Percentiles rank a stretch among this genome's conserved stretches.
Conservation (phyloP, 2,329 filamentous ascomycete genomes). For the Raffaelea ambrosiae region DNA sequence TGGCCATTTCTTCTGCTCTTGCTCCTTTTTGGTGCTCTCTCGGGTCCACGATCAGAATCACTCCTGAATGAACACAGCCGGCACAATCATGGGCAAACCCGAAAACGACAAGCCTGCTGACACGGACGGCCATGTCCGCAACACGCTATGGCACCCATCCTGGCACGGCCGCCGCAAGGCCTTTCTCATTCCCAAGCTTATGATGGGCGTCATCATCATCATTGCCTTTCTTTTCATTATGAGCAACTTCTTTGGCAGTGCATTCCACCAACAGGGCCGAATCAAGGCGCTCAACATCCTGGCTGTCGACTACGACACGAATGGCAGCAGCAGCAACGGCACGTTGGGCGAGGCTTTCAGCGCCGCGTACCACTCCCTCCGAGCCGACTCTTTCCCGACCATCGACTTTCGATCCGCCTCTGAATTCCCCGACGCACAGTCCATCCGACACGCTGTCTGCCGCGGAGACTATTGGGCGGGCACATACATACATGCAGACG, state of each 20-base stretch:
- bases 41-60: no score
- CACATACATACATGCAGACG: constrained; percentile 21
- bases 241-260: constrained; percentile 2
- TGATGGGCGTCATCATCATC: constrained; percentile 3
- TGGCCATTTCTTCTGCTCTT: no score
- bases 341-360: constrained; percentile 16
- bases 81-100: no score
- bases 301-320: constrained; percentile 18
- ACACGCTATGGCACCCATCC: constrained; percentile 1
- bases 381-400: constrained; percentile 22
- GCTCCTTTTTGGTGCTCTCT: no score
- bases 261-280: not conserved
- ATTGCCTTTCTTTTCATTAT: constrained; percentile 1
- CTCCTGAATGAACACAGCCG: no score
- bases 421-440: constrained; percentile 17
- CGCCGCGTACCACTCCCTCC: constrained; percentile 21
- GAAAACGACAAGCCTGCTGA: no score
- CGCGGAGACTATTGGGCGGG: constrained; percentile 27
- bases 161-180: constrained; percentile 4
- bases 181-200: constrained; percentile 2
- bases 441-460: constrained; percentile 25
- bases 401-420: constrained; percentile 18
- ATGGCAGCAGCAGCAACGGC: constrained; percentile 21
- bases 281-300: constrained; percentile 1
- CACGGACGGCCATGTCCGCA: not conserved